A percentile compares a stretch with the other conserved stretches of the same genome.
Conservation (phyloP, 1,284 basidiomycete species). For the Naganishia liquefaciens region DNA sequence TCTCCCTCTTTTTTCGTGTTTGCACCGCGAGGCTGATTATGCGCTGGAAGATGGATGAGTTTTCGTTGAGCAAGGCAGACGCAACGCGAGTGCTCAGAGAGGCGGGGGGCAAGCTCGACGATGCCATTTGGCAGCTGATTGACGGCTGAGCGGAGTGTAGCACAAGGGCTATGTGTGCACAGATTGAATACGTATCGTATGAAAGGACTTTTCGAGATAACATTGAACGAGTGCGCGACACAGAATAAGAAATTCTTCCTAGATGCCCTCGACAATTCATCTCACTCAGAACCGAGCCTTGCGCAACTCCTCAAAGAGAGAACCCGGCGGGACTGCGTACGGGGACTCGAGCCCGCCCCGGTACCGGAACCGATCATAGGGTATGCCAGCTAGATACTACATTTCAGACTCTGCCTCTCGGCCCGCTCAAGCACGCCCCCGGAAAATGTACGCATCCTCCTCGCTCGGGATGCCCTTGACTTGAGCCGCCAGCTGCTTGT, state of each 20-base stretch:
- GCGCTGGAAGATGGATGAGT: conserved; percentile 13
- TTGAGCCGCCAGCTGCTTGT: conserved; percentile 58
- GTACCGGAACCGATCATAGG: neutral
- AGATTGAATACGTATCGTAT: too few species aligned
- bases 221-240: too few species aligned
- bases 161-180: neutral
- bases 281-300: too few species aligned
- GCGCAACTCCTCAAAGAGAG: too few species aligned
- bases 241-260: too few species aligned
- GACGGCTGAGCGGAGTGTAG: neutral
- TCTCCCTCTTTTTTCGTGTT: neutral
- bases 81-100: conserved; percentile 4
- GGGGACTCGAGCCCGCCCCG: neutral
- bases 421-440: conserved; percentile 2
- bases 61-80: conserved; percentile 6
- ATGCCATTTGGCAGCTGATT: conserved; percentile 16
- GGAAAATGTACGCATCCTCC: conserved; percentile 51
- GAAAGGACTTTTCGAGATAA: too few species aligned
- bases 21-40: neutral
- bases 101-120: conserved; percentile 12
- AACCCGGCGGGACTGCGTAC: neutral
- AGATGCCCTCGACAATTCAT: too few species aligned
- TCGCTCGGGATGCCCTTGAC: conserved; percentile 52
- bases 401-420: neutral
- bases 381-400: conserved; percentile 5